Evolutionary conservation across 2,329 filamentous ascomycete species (phyloP).

Genomic region (Acephala macrosclerotiorum): DNA sequence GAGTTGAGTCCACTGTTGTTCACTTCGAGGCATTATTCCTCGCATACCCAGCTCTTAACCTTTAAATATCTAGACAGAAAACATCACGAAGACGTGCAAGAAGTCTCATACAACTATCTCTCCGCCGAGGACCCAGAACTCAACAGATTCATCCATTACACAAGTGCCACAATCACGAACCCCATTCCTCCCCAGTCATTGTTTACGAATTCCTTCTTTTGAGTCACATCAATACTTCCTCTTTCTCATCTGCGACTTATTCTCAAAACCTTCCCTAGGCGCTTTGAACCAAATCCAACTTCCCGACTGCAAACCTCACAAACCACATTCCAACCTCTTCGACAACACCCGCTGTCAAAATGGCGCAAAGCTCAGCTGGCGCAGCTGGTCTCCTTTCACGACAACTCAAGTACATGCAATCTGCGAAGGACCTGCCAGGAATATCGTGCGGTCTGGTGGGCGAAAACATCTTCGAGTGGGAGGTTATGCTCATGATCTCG

Average conservation of each 20-base stretch:
- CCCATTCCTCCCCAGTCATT: not conserved
- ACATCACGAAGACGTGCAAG: no score
- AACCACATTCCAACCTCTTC: not conserved
- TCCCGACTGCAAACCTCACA: not conserved
- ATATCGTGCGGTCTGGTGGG: slow-evolving; percentile 91
- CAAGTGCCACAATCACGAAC: not conserved
- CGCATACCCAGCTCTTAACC: no score
- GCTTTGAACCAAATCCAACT: not conserved
- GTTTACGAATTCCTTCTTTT: not conserved
- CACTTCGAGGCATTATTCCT: no score
- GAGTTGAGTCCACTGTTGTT: no score
- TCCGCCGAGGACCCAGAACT: no score
- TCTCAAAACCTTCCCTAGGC: not conserved
- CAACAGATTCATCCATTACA: no score
- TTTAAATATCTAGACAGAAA: no score
- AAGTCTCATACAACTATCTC: no score
- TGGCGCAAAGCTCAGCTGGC: slow-evolving; percentile 2
- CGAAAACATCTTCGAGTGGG: slow-evolving; percentile 96
- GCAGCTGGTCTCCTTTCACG: slow-evolving; percentile 74
- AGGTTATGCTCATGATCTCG: slow-evolving; percentile 98
- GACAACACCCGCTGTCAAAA: not conserved
- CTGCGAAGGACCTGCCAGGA: slow-evolving; percentile 87
- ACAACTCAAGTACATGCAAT: slow-evolving; percentile 95
- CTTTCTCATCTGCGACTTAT: not conserved
- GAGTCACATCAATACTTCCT: slow-evolving; percentile 27